Evolutionary conservation across 139 green algal genomes (phyloP).

Genomic region (Chlorella vulgaris): DNA sequence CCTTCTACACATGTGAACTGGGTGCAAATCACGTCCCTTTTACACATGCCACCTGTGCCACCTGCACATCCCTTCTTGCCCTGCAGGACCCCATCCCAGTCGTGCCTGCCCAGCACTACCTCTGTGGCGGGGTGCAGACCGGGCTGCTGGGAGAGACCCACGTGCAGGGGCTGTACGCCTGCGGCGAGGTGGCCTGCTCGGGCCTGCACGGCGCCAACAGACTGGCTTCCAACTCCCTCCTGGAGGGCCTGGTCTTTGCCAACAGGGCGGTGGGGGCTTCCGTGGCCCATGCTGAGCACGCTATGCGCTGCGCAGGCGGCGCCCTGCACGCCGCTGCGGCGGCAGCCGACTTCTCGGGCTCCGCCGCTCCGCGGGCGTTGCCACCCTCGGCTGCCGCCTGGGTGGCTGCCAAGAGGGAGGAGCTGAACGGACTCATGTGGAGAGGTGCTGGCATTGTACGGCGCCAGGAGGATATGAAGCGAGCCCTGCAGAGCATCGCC

Average conservation of each 20-base stretch:
- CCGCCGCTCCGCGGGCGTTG: conserved; percentile 21
- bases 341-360: conserved; percentile 48
- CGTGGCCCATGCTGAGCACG: conserved; percentile 77
- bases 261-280: conserved; percentile 79
- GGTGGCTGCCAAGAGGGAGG: conserved; percentile 53
- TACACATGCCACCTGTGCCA: too few relatives aligned
- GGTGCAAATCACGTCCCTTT: too few relatives aligned
- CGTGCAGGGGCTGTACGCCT: conserved; percentile 90
- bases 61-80: too few relatives aligned
- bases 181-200: conserved; percentile 91
- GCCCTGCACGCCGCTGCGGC: conserved; percentile 58
- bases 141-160: conserved; percentile 89
- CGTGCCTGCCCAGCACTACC: conserved; percentile 96
- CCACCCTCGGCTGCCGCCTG: conserved; percentile 39
- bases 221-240: conserved; percentile 94
- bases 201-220: conserved; percentile 98
- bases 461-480: conserved; percentile 63
- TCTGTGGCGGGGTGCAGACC: conserved; percentile 94
- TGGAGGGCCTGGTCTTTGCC: conserved; percentile 97
- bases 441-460: conserved; percentile 87
- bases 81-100: conserved; percentile 89
- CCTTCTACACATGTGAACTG: too few relatives aligned
- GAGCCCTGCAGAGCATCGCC: conserved; percentile 52
- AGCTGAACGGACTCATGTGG: conserved; percentile 91
- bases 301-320: conserved; percentile 37